Conservation (phyloP, 768 basidiomycete genomes). For the Mrakia hoshinonis region DNA sequence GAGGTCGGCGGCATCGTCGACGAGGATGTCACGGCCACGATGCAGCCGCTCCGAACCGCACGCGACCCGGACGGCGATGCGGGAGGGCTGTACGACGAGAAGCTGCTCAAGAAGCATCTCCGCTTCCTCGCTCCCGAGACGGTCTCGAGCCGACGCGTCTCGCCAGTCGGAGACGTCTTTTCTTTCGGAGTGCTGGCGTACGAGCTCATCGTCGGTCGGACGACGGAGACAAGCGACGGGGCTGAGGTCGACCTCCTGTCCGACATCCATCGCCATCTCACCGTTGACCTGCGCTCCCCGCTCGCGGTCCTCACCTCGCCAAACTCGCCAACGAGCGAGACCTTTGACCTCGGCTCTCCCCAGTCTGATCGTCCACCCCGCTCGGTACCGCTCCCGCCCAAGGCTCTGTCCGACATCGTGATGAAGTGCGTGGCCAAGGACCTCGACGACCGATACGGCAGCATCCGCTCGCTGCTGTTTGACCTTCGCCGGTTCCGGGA, state of each 20-base stretch:
- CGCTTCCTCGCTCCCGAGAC: slow-evolving; percentile 10
- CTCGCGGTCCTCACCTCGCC: neutral
- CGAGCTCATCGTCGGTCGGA: slow-evolving; percentile 33
- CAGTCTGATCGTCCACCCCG: neutral
- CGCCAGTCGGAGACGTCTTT: slow-evolving; percentile 32
- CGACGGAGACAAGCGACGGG: slow-evolving; percentile 30
- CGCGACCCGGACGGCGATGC: neutral
- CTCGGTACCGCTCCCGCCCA: slow-evolving; percentile 25
- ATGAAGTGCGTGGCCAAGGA: slow-evolving; percentile 33
- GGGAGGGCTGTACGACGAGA: slow-evolving; percentile 4
- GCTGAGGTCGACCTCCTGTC: slow-evolving; percentile 32
- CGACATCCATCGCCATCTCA: slow-evolving; percentile 34
- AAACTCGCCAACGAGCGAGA: neutral
- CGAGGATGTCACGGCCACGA: neutral
- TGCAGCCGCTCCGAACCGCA: neutral
- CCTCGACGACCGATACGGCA: slow-evolving; percentile 34
- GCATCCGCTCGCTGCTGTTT: slow-evolving; percentile 32
- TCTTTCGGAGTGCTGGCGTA: slow-evolving; percentile 36
- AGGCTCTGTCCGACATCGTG: slow-evolving; percentile 34
- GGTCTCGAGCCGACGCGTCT: neutral
- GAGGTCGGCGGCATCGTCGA: neutral
- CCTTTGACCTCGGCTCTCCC: neutral
- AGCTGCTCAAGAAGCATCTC: slow-evolving; percentile 13
- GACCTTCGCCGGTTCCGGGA: slow-evolving; percentile 33
- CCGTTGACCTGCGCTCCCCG: neutral